Percentiles rank a stretch among this genome's conserved stretches.
Conservation (phyloP, 371 early-diverging fungal species). For the Umbelopsis sp. region DNA sequence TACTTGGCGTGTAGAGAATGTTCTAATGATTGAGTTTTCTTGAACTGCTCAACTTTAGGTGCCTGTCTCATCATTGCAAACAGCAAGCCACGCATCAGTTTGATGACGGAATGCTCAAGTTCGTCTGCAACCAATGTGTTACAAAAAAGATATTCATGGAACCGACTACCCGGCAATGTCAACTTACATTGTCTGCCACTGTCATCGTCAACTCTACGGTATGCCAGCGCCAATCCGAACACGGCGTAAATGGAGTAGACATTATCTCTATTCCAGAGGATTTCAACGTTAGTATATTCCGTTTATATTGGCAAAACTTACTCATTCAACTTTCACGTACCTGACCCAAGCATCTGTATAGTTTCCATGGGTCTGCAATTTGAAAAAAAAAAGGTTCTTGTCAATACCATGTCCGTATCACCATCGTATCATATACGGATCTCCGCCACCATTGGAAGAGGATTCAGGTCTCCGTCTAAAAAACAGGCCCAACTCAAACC, state of each 20-base stretch:
- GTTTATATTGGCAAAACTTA: not conserved
- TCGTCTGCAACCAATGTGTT: constrained; percentile 58
- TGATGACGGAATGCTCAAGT: constrained; percentile 83
- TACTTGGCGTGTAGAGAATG: constrained; percentile 91
- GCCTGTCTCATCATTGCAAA: constrained; percentile 89
- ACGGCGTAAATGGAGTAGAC: constrained; percentile 92
- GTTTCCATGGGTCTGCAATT: constrained; percentile 70
- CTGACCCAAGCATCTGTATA: constrained; percentile 93
- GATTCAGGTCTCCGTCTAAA: too few species aligned
- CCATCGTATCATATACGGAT: constrained; percentile 4
- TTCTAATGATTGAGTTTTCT: constrained; percentile 70
- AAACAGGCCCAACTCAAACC: too few species aligned
- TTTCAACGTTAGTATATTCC: not conserved
- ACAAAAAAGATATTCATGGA: not conserved
- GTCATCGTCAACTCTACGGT: constrained; percentile 82
- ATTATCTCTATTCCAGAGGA: constrained; percentile 69
- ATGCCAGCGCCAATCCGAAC: constrained; percentile 85
- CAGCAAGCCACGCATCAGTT: constrained; percentile 78
- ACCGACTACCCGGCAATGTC: not conserved
- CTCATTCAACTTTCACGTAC: constrained; percentile 40
- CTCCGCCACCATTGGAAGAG: constrained; percentile 1
- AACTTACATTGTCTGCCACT: constrained; percentile 80
- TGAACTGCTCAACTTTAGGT: constrained; percentile 81
- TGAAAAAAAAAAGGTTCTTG: not conserved
- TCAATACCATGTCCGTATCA: not conserved